Percentiles rank a stretch among this genome's conserved stretches.
Evolutionary conservation across 129 eudicot genomes (phyloP).

Genomic region (Tagetes erecta): DNA sequence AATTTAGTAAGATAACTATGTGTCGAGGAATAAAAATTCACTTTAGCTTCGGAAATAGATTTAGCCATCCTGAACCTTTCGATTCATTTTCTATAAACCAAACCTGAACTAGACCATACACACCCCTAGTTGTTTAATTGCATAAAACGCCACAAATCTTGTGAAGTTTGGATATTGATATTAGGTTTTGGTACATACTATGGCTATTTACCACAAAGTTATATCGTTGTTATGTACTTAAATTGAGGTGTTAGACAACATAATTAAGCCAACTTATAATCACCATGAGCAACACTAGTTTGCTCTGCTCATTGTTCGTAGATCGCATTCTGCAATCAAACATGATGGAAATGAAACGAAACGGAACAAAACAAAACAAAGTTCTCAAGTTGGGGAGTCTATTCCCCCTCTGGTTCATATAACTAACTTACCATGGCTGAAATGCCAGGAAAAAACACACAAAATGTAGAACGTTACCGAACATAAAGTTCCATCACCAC

Average conservation of each 20-base stretch:
- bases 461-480: not conserved
- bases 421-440: conserved; percentile 18
- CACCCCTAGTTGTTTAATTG: too few relatives aligned
- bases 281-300: conserved; percentile 24
- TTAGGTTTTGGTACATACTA: too few relatives aligned
- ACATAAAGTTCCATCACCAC: conserved; percentile 35
- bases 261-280: conserved; percentile 16
- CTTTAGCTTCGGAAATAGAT: too few relatives aligned
- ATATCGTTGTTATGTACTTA: not conserved
- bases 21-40: too few relatives aligned
- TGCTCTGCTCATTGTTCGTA: conserved; percentile 7
- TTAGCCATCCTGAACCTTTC: too few relatives aligned
- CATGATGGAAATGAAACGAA: conserved; percentile 22
- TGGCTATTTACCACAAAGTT: too few relatives aligned
- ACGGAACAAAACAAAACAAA: conserved; percentile 3
- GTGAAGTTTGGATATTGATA: too few relatives aligned
- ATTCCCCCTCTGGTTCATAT: conserved; percentile 31
- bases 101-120: too few relatives aligned
- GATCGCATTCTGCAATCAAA: conserved; percentile 45
- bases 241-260: conserved; percentile 5
- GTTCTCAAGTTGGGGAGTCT: conserved; percentile 29
- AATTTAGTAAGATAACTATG: too few relatives aligned
- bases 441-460: conserved; percentile 22
- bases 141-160: too few relatives aligned
- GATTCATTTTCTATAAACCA: too few relatives aligned